These are phyloP conservation scores for Orbilia quercus DNA, from an alignment of 2,329 filamentous ascomycete species.

Conservation along the genomic window DNA sequence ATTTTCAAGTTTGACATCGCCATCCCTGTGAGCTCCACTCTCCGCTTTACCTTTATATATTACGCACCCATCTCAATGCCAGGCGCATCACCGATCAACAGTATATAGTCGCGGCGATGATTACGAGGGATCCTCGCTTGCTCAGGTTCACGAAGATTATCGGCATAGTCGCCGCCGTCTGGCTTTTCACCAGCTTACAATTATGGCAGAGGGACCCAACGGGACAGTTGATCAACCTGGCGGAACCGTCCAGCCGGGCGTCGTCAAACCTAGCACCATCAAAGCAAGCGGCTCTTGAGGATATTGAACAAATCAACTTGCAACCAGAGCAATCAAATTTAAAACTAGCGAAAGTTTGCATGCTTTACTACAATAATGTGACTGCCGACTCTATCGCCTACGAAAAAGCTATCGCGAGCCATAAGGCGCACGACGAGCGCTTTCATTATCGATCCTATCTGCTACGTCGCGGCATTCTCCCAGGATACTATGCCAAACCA, in stretches of 20 bases:
- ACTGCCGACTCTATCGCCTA: conserved; percentile 17
- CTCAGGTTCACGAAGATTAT: conserved; percentile 9
- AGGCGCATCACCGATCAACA: not conserved
- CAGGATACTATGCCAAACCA: conserved; percentile 64
- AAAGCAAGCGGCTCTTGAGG: not conserved
- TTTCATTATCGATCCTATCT: conserved; percentile 18
- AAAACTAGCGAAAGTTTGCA: conserved; percentile 23
- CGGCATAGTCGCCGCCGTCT: conserved; percentile 17
- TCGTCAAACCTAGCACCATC: not conserved
- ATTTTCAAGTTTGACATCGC: too few relatives aligned
- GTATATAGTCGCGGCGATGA: not conserved
- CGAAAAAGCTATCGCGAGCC: conserved; percentile 14
- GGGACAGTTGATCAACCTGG: conserved; percentile 2
- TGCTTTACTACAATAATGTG: conserved; percentile 6
- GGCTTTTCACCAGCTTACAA: conserved; percentile 14
- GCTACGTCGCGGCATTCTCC: conserved; percentile 36
- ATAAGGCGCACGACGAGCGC: conserved; percentile 21
- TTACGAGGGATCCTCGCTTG: conserved; percentile 12
- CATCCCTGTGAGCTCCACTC: too few relatives aligned
- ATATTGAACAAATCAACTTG: not conserved
- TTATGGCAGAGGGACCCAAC: conserved; percentile 5
- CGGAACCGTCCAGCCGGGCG: not conserved
- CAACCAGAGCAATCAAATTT: conserved; percentile 6
- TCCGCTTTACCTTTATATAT: not conserved
- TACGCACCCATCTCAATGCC: not conserved